Conservation (phyloP, 805 yeast species). For the Cyberlindnera japonica region DNA sequence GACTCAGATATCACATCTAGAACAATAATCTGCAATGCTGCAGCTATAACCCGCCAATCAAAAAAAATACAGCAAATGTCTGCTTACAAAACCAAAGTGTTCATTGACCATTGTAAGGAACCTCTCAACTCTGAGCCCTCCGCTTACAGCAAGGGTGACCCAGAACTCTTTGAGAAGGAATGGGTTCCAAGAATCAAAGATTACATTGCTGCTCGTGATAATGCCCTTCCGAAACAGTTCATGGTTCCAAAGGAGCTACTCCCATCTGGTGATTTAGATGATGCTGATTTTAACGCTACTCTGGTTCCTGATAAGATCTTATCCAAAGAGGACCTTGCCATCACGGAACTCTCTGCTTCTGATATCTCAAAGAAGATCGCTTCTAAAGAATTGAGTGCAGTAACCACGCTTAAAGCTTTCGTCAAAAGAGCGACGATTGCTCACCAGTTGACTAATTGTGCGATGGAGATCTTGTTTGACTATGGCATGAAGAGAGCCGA, state of each 20-base stretch:
- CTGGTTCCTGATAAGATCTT: conserved; percentile 20
- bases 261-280: conserved; percentile 24
- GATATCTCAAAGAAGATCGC: conserved; percentile 14
- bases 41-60: not conserved
- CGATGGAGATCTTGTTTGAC: conserved; percentile 57
- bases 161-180: conserved; percentile 12
- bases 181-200: conserved; percentile 26
- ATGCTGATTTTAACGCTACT: conserved; percentile 24
- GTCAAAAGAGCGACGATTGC: conserved; percentile 47
- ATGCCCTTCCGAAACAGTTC: conserved; percentile 21
- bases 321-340: conserved; percentile 16
- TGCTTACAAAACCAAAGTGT: not conserved
- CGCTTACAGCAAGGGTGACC: conserved; percentile 18
- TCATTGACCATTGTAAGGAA: conserved; percentile 18
- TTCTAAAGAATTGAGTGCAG: conserved; percentile 32
- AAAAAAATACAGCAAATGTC: not conserved
- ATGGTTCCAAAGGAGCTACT: conserved; percentile 17
- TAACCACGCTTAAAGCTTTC: conserved; percentile 48
- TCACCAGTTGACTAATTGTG: conserved; percentile 57
- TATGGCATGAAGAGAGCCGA: conserved; percentile 56
- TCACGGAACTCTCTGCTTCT: conserved; percentile 15
- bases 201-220: conserved; percentile 15
- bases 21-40: too few relatives aligned
- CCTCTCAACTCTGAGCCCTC: conserved; percentile 1
- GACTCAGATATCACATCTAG: too few relatives aligned